These are phyloP conservation scores for Picochlorum sp. DNA, from an alignment of 139 green algal genomes.

Conservation along the genomic window DNA sequence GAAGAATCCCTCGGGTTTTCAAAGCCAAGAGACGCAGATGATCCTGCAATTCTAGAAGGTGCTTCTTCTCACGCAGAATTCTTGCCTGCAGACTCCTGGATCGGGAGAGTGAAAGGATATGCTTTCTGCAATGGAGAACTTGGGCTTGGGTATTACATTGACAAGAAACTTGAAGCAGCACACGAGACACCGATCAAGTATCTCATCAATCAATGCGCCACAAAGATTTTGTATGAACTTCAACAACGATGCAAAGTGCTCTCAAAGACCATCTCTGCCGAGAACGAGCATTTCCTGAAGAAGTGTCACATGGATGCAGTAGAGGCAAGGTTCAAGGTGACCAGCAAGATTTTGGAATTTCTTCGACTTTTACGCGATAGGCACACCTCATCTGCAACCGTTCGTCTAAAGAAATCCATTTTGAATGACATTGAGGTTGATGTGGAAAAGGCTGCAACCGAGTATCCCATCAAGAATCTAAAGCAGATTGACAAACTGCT, in stretches of 20 bases:
- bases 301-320: background rate
- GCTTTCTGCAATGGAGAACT: background rate
- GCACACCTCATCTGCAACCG: background rate
- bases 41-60: background rate
- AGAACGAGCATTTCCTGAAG: slow-evolving; percentile 11
- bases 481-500: background rate
- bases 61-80: background rate
- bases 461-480: slow-evolving; percentile 3
- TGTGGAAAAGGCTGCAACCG: background rate
- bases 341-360: background rate
- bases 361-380: slow-evolving; percentile 7
- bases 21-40: background rate
- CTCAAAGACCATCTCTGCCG: background rate
- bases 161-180: background rate
- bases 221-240: background rate
- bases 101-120: slow-evolving; percentile 12
- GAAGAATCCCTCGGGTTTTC: slow-evolving; percentile 1
- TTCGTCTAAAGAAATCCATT: slow-evolving; percentile 1
- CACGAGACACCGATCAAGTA: slow-evolving; percentile 2
- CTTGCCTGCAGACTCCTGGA: background rate
- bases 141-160: background rate
- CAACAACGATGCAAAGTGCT: background rate
- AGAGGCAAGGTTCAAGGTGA: background rate
- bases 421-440: slow-evolving; percentile 6
- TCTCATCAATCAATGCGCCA: background rate